Base-by-base conservation (phyloP, 1,139 yeast genomes). In the Meyerozyma carpophila region DNA sequence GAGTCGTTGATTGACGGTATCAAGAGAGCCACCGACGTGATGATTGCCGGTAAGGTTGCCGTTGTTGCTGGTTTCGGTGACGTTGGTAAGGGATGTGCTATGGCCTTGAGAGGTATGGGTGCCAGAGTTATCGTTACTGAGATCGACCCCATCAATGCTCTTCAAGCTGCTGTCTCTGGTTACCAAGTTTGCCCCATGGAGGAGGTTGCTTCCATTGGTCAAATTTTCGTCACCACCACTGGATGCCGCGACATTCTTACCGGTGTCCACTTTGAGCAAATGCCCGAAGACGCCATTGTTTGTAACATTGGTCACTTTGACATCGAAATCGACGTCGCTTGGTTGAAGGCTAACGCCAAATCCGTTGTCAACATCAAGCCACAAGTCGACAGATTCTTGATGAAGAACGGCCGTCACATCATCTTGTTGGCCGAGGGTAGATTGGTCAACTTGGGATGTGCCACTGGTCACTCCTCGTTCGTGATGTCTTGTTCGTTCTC, bases 251-350 rank as follows among this genome's bases (percentile, higher is more conserved):
- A 93, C 72, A 93, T 93, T 70, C 90, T 93, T 76, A 84, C 86
- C 56, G 90, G 89, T 65, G 77, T 75, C 60, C 96, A 93, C 78
- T 93, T 93, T 71, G 76, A 76, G 61, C 75, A 72, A 59, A 93
- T 93, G 98, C 98, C 97, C 75, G 96, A 93, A 75, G 98, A 93
- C 68, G 98, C 99, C 62, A 94, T 93, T 70, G 98, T 93, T 53
- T 94, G 98, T 81, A 93, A 93, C 95, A 93, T 93, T 77, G 99
- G 99, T 71, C 99, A 93, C 79, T 93, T 93, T 64, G 99, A 93
- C 75, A 90, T 93, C 66, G 99, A 93, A 80, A 94, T 93, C 63
- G 99, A 93, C 72, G 97, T 90, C 61, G 97, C 97, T 65, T 89
- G 96, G 96, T 82, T 90, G 71, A 89, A 88, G 81, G 85, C 82